These are phyloP conservation scores for Scenedesmus sp. DNA, from an alignment of 163 green algal species.

Conservation along the genomic window DNA sequence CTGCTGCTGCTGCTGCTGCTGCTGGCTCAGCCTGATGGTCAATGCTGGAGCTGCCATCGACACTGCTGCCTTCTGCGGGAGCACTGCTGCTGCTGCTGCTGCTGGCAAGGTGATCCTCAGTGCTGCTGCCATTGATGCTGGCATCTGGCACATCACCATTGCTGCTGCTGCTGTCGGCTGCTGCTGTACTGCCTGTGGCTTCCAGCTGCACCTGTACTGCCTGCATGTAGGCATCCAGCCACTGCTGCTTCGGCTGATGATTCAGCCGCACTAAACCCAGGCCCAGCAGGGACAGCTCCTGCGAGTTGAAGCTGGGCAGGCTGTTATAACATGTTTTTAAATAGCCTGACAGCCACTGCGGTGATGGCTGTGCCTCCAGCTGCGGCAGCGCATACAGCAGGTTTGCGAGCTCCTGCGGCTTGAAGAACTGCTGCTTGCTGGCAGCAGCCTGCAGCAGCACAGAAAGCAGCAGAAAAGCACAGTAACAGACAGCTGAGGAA, in stretches of 20 bases:
- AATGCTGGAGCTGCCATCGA: neutral
- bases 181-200: constrained; percentile 5
- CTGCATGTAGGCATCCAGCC: neutral
- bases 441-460: constrained; percentile 20
- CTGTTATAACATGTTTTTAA: constrained; percentile 27
- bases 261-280: constrained; percentile 25
- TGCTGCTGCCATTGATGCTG: neutral
- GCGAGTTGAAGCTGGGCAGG: neutral
- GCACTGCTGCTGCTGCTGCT: constrained; percentile 19
- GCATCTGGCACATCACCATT: neutral
- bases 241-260: neutral
- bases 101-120: neutral
- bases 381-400: constrained; percentile 52
- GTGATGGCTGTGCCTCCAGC: constrained; percentile 28
- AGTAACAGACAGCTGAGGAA: neutral
- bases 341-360: constrained; percentile 18
- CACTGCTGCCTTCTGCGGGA: neutral
- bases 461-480: neutral
- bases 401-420: constrained; percentile 54
- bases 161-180: constrained; percentile 6
- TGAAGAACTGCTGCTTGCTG: constrained; percentile 22
- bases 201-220: constrained; percentile 39
- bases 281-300: constrained; percentile 39
- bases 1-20: constrained; percentile 10
- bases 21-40: neutral